Percentiles rank a stretch among this genome's conserved stretches.
Evolutionary conservation across 2,329 filamentous ascomycete genomes (phyloP).

Genomic region (Pestalotiopsis sp.): DNA sequence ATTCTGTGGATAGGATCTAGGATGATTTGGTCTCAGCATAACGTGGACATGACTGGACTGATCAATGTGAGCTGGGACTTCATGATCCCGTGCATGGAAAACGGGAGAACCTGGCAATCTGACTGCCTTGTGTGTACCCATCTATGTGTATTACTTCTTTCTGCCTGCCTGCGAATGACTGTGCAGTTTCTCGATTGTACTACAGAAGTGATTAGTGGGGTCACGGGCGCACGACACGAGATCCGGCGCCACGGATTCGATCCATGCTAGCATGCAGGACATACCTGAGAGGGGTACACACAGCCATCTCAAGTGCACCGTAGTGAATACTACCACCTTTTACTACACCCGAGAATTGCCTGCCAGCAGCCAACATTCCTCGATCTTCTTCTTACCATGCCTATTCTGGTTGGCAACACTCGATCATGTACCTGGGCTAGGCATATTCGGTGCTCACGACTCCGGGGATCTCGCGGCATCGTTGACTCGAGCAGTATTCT

Average conservation of each 20-base stretch:
- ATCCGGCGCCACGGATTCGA: neutral
- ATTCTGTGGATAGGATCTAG: neutral
- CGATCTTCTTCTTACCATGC: too few relatives aligned
- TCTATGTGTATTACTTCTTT: neutral
- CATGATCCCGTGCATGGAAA: neutral
- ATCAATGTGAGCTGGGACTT: neutral
- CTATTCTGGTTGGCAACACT: too few relatives aligned
- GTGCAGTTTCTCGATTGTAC: neutral
- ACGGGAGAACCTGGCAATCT: neutral
- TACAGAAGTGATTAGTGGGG: neutral
- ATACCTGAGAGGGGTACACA: neutral
- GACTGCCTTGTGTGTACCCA: neutral
- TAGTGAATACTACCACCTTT: neutral
- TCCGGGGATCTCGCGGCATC: too few relatives aligned
- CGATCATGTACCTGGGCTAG: too few relatives aligned
- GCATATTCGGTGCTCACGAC: too few relatives aligned
- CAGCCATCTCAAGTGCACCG: neutral
- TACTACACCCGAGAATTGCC: neutral
- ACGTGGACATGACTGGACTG: neutral
- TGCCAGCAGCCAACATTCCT: too few relatives aligned
- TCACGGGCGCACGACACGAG: neutral
- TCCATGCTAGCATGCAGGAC: neutral
- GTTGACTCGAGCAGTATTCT: too few relatives aligned
- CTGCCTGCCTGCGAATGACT: neutral
- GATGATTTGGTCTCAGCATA: neutral